A percentile compares a stretch with the other conserved stretches of the same genome.
These are phyloP conservation scores for Saccharomycopsis malanga DNA, from an alignment of 805 yeast species.

Conservation along the genomic window DNA sequence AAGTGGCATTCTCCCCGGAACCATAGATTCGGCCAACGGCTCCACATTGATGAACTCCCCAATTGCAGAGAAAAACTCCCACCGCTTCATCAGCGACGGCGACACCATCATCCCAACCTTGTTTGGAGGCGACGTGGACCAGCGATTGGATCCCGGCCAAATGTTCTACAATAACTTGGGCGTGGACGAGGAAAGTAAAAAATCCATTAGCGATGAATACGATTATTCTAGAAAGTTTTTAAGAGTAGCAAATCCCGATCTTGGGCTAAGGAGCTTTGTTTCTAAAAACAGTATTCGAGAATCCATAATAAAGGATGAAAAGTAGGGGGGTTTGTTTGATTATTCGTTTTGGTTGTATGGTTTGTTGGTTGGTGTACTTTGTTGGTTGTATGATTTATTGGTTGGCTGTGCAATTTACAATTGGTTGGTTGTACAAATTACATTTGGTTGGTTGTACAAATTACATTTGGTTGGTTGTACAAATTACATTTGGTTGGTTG, in stretches of 20 bases:
- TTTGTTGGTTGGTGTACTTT: too few species aligned
- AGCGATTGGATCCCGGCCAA: constrained; percentile 51
- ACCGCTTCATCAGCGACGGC: constrained; percentile 17
- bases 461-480: too few species aligned
- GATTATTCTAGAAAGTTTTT: constrained; percentile 45
- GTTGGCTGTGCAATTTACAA: too few species aligned
- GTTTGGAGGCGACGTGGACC: constrained; percentile 39
- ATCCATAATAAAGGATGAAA: constrained; percentile 1
- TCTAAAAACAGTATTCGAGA: constrained; percentile 2
- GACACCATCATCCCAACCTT: constrained; percentile 23
- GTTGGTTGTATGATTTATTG: too few species aligned
- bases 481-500: too few species aligned
- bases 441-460: too few species aligned
- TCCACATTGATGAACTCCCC: constrained; percentile 13
- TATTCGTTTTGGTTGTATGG: too few species aligned
- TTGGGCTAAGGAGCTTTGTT: constrained; percentile 7
- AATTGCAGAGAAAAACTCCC: constrained; percentile 21
- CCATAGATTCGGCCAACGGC: constrained; percentile 4
- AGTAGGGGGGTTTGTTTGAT: neutral
- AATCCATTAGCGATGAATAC: constrained; percentile 40
- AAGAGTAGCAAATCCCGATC: constrained; percentile 39
- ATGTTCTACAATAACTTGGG: constrained; percentile 31
- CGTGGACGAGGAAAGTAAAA: constrained; percentile 22
- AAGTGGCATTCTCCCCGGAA: constrained; percentile 12
- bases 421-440: too few species aligned